Evolutionary conservation across 2,329 filamentous ascomycete species (phyloP).

Genomic region (Botryosphaeria dothidea): DNA sequence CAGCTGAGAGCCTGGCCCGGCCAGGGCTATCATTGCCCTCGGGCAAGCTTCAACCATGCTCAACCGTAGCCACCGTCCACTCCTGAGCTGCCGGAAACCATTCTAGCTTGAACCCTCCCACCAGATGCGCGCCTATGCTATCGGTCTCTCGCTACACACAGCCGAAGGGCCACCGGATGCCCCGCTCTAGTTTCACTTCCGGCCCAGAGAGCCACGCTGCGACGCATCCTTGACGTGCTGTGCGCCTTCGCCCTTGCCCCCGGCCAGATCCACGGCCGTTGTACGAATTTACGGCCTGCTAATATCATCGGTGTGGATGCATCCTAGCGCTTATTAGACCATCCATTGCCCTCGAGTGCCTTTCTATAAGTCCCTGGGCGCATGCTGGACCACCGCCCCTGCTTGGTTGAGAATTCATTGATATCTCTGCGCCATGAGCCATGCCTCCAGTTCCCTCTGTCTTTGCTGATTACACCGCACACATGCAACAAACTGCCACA

Average conservation of each 20-base stretch:
- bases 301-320: constrained; percentile 2
- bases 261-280: constrained; percentile 5
- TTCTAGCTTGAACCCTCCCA: constrained; percentile 5
- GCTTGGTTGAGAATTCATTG: background rate
- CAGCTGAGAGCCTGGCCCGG: constrained; percentile 14
- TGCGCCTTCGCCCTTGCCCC: constrained; percentile 4
- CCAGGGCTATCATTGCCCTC: background rate
- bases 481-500: background rate
- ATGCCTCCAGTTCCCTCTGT: constrained; percentile 1
- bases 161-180: background rate
- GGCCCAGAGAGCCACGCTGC: constrained; percentile 4
- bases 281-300: constrained; percentile 1
- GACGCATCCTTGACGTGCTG: constrained; percentile 4
- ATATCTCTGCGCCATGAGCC: background rate
- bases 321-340: constrained; percentile 11
- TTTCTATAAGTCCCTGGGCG: constrained; percentile 9
- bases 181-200: constrained; percentile 12
- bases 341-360: background rate
- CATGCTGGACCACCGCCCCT: background rate
- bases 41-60: constrained; percentile 15
- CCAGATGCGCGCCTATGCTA: background rate
- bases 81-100: background rate
- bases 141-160: constrained; percentile 4
- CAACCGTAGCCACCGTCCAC: background rate
- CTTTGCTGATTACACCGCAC: background rate